phyloP scores from a whole-genome alignment of 2,329 filamentous ascomycete species.

The Xylaria sp. region DNA sequence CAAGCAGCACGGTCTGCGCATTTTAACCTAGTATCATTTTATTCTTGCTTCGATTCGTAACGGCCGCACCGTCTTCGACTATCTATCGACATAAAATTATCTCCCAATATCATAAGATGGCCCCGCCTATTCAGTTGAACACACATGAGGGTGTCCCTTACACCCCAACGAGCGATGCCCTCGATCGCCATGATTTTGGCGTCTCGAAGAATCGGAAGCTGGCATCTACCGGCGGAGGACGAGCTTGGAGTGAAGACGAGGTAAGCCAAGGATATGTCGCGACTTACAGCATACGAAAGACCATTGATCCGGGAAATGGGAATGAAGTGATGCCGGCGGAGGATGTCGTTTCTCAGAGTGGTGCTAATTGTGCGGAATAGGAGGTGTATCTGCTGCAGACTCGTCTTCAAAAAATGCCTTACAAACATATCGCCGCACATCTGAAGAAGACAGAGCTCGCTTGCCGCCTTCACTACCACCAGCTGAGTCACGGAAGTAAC shows the following conservation, averaged over 20 bases:
- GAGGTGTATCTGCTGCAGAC: slow-evolving; percentile 87
- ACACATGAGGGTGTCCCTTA: slow-evolving; percentile 58
- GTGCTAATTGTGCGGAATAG: slow-evolving; percentile 55
- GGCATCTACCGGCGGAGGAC: slow-evolving; percentile 77
- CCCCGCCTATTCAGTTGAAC: slow-evolving; percentile 61
- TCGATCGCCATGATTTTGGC: slow-evolving; percentile 69
- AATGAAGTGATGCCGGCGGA: neutral
- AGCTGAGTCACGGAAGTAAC: slow-evolving; percentile 84
- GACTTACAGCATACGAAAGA: neutral
- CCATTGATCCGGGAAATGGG: slow-evolving; percentile 6
- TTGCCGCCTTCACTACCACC: slow-evolving; percentile 88
- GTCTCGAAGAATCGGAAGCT: slow-evolving; percentile 74
- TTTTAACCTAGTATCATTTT: slow-evolving; percentile 43
- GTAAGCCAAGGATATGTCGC: slow-evolving; percentile 58
- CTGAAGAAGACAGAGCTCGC: slow-evolving; percentile 89
- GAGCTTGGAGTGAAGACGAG: slow-evolving; percentile 89
- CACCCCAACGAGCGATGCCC: slow-evolving; percentile 63
- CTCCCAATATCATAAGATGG: slow-evolving; percentile 56
- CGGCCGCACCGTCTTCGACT: slow-evolving; percentile 49
- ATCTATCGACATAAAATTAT: slow-evolving; percentile 5
- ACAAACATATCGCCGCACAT: slow-evolving; percentile 88
- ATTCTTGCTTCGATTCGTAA: slow-evolving; percentile 50
- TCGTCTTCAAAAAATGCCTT: slow-evolving; percentile 87
- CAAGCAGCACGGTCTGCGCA: slow-evolving; percentile 57
- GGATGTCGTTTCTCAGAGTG: slow-evolving; percentile 28